Conservation (phyloP, 108 stramenopile species). For the Mediolabrus comicus region DNA sequence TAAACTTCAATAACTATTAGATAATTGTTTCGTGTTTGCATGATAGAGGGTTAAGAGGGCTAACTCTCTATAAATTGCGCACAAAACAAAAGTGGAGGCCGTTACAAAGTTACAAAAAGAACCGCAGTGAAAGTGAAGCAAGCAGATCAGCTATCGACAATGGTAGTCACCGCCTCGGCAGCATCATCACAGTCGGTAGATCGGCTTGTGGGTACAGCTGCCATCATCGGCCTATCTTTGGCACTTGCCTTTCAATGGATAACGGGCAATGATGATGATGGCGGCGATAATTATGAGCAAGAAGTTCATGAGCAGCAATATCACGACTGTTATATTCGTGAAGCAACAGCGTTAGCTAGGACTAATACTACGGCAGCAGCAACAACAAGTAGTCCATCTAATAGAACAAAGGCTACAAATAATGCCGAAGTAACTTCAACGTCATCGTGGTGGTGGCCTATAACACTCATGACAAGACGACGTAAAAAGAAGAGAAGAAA, state of each 20-base stretch:
- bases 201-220: constrained; percentile 40
- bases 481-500: constrained; percentile 1
- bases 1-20: too few species aligned
- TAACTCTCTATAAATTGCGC: too few species aligned
- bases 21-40: too few species aligned
- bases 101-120: not conserved
- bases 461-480: constrained; percentile 25
- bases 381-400: not conserved
- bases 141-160: too few species aligned
- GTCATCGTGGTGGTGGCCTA: constrained; percentile 42
- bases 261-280: too few species aligned
- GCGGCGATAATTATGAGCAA: not conserved
- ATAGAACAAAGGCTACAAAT: not conserved
- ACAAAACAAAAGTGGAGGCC: too few species aligned
- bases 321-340: not conserved
- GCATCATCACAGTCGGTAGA: constrained; percentile 40
- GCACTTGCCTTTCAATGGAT: constrained; percentile 1
- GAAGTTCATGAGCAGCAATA: not conserved
- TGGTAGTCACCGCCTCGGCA: not conserved
- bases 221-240: constrained; percentile 30
- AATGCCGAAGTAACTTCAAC: not conserved
- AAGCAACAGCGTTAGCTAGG: not conserved
- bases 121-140: not conserved
- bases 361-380: not conserved
- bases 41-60: too few species aligned